A percentile compares a stretch with the other conserved stretches of the same genome.
Conservation (phyloP, 2,329 filamentous ascomycete genomes). For the Xylogone sp. region DNA sequence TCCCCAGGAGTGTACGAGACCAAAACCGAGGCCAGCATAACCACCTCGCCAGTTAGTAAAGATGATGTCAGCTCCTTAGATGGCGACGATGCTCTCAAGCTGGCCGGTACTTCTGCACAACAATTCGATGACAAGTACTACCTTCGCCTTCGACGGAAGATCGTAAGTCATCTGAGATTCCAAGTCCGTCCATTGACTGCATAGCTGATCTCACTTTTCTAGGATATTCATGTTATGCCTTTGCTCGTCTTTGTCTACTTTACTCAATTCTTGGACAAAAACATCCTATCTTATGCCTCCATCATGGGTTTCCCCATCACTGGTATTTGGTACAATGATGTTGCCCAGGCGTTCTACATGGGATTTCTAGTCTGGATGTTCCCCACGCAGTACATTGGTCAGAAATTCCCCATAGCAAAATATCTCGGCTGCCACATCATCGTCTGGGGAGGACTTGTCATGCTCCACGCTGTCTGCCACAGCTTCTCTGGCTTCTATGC, state of each 20-base stretch:
- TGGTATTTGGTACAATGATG: constrained; percentile 12
- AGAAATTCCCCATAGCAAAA: constrained; percentile 46
- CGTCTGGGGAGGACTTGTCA: constrained; percentile 4
- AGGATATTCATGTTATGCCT: constrained; percentile 14
- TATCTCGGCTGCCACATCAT: constrained; percentile 33
- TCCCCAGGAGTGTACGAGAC: not conserved
- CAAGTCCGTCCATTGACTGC: constrained; percentile 9
- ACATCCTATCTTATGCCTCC: constrained; percentile 12
- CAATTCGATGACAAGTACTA: constrained; percentile 14
- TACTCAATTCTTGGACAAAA: constrained; percentile 13
- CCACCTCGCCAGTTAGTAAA: not conserved
- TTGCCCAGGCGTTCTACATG: constrained; percentile 9
- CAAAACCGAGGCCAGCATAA: not conserved
- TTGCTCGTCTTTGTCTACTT: constrained; percentile 14
- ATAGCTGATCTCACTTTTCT: too few relatives aligned
- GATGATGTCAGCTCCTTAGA: constrained; percentile 6
- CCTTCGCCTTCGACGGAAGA: constrained; percentile 9
- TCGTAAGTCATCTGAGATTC: constrained; percentile 9
- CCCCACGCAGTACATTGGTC: constrained; percentile 49
- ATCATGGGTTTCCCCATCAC: constrained; percentile 13
- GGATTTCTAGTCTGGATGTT: constrained; percentile 51
- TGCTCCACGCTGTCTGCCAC: constrained; percentile 6
- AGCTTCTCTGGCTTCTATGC: constrained; percentile 14
- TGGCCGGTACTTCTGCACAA: constrained; percentile 9
- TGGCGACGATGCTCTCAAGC: constrained; percentile 11